Evolutionary conservation across 2,329 filamentous ascomycete genomes (phyloP).

Genomic region (Pestalotiopsis sp.): DNA sequence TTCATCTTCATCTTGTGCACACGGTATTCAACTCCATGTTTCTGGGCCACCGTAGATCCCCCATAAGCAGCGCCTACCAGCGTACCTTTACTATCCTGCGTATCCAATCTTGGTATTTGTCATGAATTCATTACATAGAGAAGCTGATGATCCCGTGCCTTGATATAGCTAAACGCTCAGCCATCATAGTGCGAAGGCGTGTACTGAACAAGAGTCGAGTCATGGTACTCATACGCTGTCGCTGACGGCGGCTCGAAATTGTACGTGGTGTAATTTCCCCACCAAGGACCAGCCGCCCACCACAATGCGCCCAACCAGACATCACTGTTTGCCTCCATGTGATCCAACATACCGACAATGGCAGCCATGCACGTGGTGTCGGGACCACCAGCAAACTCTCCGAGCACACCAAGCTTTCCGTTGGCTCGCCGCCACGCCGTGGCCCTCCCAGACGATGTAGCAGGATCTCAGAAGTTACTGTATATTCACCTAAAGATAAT

Average conservation of each 20-base stretch:
- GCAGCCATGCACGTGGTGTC: conserved; percentile 52
- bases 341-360: conserved; percentile 49
- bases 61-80: no score
- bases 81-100: no score
- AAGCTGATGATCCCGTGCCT: no score
- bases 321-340: conserved; percentile 48
- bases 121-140: no score
- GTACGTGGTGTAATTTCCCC: conserved; percentile 47
- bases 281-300: conserved; percentile 62
- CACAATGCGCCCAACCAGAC: conserved; percentile 59
- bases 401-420: conserved; percentile 49
- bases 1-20: no score
- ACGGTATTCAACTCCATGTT: no score
- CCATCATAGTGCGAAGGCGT: conserved; percentile 13
- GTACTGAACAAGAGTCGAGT: conserved; percentile 22
- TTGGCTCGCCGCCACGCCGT: conserved; percentile 42
- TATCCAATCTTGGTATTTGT: no score
- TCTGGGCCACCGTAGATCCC: no score
- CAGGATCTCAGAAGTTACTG: no score
- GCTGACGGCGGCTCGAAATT: conserved; percentile 45
- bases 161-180: no score
- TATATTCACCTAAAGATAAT: no score
- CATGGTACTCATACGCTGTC: conserved; percentile 37
- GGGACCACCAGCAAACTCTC: conserved; percentile 55
- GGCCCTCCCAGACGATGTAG: no score